Conservation (phyloP, 1,139 yeast genomes). For the Dujonia santamariae region DNA sequence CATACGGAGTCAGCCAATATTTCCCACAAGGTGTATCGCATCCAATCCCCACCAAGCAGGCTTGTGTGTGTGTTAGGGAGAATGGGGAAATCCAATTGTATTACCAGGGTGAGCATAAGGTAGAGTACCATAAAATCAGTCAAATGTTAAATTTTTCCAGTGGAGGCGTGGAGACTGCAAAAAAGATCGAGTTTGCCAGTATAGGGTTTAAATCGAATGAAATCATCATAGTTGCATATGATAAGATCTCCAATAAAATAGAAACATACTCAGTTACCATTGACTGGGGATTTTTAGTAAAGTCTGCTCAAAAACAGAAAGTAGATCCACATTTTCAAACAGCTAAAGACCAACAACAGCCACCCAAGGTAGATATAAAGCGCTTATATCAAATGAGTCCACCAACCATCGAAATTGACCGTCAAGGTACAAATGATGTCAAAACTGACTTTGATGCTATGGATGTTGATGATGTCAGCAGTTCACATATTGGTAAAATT, state of each 20-base stretch:
- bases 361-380: slow-evolving; percentile 23
- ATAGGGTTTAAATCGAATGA: slow-evolving; percentile 58
- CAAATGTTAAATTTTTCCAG: slow-evolving; percentile 25
- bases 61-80: slow-evolving; percentile 63
- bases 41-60: slow-evolving; percentile 68
- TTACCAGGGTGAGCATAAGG: slow-evolving; percentile 61
- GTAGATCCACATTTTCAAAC: slow-evolving; percentile 52
- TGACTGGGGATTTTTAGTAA: slow-evolving; percentile 60
- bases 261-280: slow-evolving; percentile 46
- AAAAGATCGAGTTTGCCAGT: no score
- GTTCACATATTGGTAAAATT: slow-evolving; percentile 14
- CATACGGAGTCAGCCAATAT: slow-evolving; percentile 57
- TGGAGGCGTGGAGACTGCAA: no score
- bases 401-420: slow-evolving; percentile 15
- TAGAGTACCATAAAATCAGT: slow-evolving; percentile 47
- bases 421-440: slow-evolving; percentile 2
- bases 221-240: slow-evolving; percentile 48
- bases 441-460: slow-evolving; percentile 15
- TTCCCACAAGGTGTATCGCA: slow-evolving; percentile 64
- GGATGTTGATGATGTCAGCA: slow-evolving; percentile 19
- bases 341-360: slow-evolving; percentile 34
- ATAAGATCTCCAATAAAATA: slow-evolving; percentile 36
- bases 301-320: slow-evolving; percentile 47
- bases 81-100: slow-evolving; percentile 60
- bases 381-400: slow-evolving; percentile 31